Conservation (phyloP, 345 rosid genomes). For the Eucalyptus camaldulensis region DNA sequence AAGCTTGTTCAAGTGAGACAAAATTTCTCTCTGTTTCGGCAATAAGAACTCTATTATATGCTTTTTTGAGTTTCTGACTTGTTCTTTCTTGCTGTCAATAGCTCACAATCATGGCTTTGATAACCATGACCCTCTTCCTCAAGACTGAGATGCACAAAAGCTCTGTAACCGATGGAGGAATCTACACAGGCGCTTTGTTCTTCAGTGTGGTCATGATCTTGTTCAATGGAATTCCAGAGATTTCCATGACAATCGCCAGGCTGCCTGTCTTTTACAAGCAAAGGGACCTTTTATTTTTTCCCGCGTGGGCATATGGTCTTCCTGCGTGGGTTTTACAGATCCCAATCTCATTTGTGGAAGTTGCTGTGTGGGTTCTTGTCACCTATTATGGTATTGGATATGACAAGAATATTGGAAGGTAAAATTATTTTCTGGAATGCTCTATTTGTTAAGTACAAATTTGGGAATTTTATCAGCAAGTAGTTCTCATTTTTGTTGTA, state of each 20-base stretch:
- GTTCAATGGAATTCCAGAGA: constrained; percentile 34
- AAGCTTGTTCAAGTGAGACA: constrained; percentile 14
- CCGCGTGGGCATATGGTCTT: constrained; percentile 52
- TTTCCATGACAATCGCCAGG: constrained; percentile 50
- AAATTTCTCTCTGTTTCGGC: background rate
- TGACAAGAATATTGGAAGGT: constrained; percentile 33
- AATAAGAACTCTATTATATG: background rate
- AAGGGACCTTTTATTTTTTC: constrained; percentile 45
- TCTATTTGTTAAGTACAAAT: background rate
- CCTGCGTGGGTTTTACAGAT: constrained; percentile 39
- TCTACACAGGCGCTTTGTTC: constrained; percentile 40
- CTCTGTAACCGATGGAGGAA: constrained; percentile 19
- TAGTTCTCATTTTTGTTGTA: background rate
- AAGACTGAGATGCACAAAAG: background rate
- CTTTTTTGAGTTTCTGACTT: background rate
- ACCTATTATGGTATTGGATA: constrained; percentile 45
- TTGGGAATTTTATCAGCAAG: background rate
- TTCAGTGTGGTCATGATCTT: constrained; percentile 18
- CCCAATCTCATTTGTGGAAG: constrained; percentile 39
- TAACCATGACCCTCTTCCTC: constrained; percentile 1
- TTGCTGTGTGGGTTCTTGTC: constrained; percentile 22
- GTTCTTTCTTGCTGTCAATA: background rate
- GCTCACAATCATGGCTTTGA: background rate
- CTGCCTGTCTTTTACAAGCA: constrained; percentile 75
- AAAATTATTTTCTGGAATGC: background rate